These are phyloP conservation scores for Immersiella caudata DNA, from an alignment of 495 filamentous ascomycete genomes.

Conservation along the genomic window DNA sequence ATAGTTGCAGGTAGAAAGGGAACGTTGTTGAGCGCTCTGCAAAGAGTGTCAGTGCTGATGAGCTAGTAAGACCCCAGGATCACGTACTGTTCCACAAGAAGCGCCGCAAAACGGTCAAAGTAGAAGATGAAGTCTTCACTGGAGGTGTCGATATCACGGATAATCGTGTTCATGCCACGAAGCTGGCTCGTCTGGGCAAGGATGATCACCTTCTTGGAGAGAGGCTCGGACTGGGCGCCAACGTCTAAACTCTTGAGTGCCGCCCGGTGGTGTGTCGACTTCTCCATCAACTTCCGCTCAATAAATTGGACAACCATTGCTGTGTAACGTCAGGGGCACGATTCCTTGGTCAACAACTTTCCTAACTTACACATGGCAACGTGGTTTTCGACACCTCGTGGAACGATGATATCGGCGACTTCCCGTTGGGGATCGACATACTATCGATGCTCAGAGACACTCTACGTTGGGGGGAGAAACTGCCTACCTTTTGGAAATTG, in stretches of 20 bases:
- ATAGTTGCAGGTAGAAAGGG: slow-evolving; percentile 63
- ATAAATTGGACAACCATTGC: slow-evolving; percentile 93
- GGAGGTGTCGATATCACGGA: slow-evolving; percentile 76
- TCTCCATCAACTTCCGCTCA: slow-evolving; percentile 76
- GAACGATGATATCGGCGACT: slow-evolving; percentile 91
- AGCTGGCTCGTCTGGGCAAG: slow-evolving; percentile 77
- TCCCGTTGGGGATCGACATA: slow-evolving; percentile 89
- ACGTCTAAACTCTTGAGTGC: slow-evolving; percentile 73
- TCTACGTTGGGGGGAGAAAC: neutral
- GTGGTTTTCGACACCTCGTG: slow-evolving; percentile 87
- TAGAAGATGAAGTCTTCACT: slow-evolving; percentile 96
- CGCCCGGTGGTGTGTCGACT: slow-evolving; percentile 78
- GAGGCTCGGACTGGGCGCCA: slow-evolving; percentile 66
- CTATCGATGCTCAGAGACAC: slow-evolving; percentile 32
- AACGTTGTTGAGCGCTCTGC: slow-evolving; percentile 71
- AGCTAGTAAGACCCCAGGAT: neutral
- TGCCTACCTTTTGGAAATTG: slow-evolving; percentile 70
- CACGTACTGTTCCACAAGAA: slow-evolving; percentile 78
- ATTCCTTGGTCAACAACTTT: neutral
- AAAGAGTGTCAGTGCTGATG: slow-evolving; percentile 24
- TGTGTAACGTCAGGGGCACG: slow-evolving; percentile 37
- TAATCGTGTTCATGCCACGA: slow-evolving; percentile 83
- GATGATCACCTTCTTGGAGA: slow-evolving; percentile 72
- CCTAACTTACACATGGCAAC: slow-evolving; percentile 77
- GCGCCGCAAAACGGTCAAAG: slow-evolving; percentile 80